Evolutionary conservation across 2,329 filamentous ascomycete species (phyloP), one percentile per base, ranked within the genome.

Genomic region (Claviceps spartinae): DNA sequence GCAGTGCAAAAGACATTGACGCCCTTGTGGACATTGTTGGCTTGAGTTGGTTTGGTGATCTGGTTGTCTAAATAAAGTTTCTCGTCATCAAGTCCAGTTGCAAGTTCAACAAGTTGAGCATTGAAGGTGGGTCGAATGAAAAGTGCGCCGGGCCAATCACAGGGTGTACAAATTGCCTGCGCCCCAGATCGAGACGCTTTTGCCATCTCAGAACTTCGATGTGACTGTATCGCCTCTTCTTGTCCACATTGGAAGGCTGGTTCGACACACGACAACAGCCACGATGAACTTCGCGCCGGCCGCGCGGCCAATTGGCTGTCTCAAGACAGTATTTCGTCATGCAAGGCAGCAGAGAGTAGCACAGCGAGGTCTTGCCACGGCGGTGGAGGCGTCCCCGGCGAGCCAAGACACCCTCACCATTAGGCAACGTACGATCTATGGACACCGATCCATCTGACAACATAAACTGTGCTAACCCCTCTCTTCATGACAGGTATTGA

Each of bases 301-400:
- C 62, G 69, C 78, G 69, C 81, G 85, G 78, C 84, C 85, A 56
- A 68, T 86, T 63, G 79, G 80, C 74, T 83, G 81, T 69, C 79
- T 86, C 65, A 86, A 85, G 69, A 72, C 78, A 34, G 70, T 79
- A 40, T 63, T 88, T 60, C 74, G 82, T 57, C 75, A 78, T 62
- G 69, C 76, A 47, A 72, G 79, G 56, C 75, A 75, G 55, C 75
- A 78, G 52, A 69, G 64, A 46, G 57, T 63, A 14, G 58, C 67
- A 42, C 59, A 63, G 52, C 67, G 81, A 58, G 71, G 73, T 54
- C 68, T 83, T 65, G 70, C 73, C 38, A 75, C 73, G 47, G 66
- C 60, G 36, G 52, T 61, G 40, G 53, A 47, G 13, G 26, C 59
- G 49, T 52, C 58, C 49, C 47, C 55, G 50, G 48, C 55, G 52